Conservation (phyloP, 805 yeast genomes). For the Candida wancherniae region DNA sequence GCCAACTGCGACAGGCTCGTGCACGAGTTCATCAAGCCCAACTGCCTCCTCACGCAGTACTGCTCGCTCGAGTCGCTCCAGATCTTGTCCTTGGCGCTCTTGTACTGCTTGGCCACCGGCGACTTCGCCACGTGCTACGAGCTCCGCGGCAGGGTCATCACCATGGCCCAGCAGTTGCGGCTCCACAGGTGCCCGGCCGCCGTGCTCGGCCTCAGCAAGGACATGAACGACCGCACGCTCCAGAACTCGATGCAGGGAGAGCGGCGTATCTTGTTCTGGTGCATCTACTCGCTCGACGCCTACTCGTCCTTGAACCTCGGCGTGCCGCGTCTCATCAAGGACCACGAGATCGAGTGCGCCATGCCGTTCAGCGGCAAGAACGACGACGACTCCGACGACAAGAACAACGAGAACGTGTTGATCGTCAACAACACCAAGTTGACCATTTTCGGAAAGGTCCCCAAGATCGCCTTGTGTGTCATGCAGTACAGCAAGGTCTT, state of each 20-base stretch:
- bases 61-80: constrained; percentile 70
- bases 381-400: constrained; percentile 30
- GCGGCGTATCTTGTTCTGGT: constrained; percentile 81
- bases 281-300: constrained; percentile 69
- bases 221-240: constrained; percentile 31
- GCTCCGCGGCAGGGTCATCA: constrained; percentile 66
- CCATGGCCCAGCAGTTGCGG: constrained; percentile 82
- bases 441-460: constrained; percentile 66
- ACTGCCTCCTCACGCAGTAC: constrained; percentile 50
- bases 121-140: constrained; percentile 72
- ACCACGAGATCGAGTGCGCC: constrained; percentile 81
- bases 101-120: constrained; percentile 69
- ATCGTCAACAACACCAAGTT: constrained; percentile 55
- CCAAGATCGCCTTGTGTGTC: constrained; percentile 55
- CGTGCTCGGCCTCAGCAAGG: constrained; percentile 57
- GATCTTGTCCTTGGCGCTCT: constrained; percentile 60
- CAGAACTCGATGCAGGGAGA: constrained; percentile 74
- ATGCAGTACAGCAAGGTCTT: constrained; percentile 69
- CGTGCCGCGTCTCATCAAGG: constrained; percentile 74
- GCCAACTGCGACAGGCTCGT: constrained; percentile 57
- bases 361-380: constrained; percentile 57
- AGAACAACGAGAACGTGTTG: constrained; percentile 48
- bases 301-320: constrained; percentile 75
- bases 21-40: constrained; percentile 55
- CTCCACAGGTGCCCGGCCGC: constrained; percentile 86